Evolutionary conservation across 1,284 basidiomycete genomes (phyloP).

Genomic region (Ganoderma lucidum): DNA sequence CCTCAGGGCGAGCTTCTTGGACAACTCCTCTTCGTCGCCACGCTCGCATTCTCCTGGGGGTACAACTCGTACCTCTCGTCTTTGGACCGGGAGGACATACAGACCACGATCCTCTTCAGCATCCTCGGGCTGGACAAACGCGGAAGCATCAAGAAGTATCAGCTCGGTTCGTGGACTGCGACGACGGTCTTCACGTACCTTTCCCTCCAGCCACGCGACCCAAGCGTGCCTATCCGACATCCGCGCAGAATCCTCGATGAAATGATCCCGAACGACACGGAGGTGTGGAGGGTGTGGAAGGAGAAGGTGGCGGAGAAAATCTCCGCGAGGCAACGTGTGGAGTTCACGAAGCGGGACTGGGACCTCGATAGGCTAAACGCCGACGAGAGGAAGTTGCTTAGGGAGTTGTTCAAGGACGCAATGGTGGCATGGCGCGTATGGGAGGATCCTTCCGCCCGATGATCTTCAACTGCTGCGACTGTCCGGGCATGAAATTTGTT

Average conservation of each 20-base stretch:
- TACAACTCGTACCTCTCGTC: slow-evolving; percentile 33
- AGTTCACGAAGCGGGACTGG: slow-evolving; percentile 21
- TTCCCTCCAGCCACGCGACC: slow-evolving; percentile 13
- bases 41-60: slow-evolving; percentile 28
- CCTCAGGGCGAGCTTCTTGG: slow-evolving; percentile 31
- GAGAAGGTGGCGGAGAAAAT: slow-evolving; percentile 15
- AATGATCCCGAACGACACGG: slow-evolving; percentile 31
- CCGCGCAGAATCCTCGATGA: slow-evolving; percentile 27
- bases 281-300: slow-evolving; percentile 32
- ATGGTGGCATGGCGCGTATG: slow-evolving; percentile 5
- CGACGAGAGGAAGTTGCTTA: slow-evolving; percentile 20
- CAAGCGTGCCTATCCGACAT: not conserved
- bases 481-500: not conserved
- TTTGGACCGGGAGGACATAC: slow-evolving; percentile 29
- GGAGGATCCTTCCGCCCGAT: not conserved
- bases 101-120: slow-evolving; percentile 27
- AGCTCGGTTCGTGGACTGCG: slow-evolving; percentile 24
- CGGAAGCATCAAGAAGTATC: slow-evolving; percentile 18
- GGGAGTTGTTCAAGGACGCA: slow-evolving; percentile 24
- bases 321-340: not conserved
- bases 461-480: not conserved
- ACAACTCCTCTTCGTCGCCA: slow-evolving; percentile 31
- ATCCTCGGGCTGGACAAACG: slow-evolving; percentile 18
- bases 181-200: slow-evolving; percentile 26
- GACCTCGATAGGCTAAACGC: slow-evolving; percentile 2